A percentile compares a stretch with the other conserved stretches of the same genome.
phyloP scores from a whole-genome alignment of 768 basidiomycete genomes.

The Leccinum incarnatum region DNA sequence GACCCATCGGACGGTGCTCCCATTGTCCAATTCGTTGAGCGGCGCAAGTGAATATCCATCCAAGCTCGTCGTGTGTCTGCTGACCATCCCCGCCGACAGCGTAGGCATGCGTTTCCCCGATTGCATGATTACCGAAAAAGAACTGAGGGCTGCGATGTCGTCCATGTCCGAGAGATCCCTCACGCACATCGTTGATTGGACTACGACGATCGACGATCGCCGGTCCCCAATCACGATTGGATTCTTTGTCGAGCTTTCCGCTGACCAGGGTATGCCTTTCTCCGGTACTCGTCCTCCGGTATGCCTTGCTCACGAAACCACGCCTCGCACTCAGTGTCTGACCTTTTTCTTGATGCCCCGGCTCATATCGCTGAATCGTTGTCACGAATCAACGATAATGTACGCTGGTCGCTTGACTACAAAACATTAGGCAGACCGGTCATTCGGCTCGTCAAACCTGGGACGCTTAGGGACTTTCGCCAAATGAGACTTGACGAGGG shows the following conservation, averaged over 20 bases:
- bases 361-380: neutral
- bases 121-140: neutral
- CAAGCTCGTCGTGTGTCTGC: neutral
- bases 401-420: neutral
- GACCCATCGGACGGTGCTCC: neutral
- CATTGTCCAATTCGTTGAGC: neutral
- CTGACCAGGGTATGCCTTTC: neutral
- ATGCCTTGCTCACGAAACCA: neutral
- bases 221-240: neutral
- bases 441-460: neutral
- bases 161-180: neutral
- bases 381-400: neutral
- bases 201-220: neutral
- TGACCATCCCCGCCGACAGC: neutral
- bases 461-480: neutral
- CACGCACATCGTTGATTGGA: neutral
- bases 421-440: neutral
- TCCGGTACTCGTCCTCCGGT: neutral
- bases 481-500: neutral
- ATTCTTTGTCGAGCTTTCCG: neutral
- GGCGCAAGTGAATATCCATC: neutral
- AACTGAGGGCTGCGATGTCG: neutral
- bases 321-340: neutral
- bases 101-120: neutral
- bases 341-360: neutral